Evolutionary conservation across 2,329 filamentous ascomycete species (phyloP), one percentile per base, ranked within the genome.

Genomic region (Penicillium sp.): DNA sequence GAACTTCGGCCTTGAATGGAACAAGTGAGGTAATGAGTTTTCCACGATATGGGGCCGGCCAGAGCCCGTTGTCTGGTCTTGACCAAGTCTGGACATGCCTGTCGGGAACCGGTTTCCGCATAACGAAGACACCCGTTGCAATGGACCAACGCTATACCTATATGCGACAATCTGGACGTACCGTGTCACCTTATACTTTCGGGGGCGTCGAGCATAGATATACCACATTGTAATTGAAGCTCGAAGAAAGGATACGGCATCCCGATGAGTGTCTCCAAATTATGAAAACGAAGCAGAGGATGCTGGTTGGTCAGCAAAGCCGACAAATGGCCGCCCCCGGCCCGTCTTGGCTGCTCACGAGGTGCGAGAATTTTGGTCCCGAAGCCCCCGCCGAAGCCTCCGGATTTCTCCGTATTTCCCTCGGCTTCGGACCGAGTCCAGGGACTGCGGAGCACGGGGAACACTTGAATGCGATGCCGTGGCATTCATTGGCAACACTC

Each of bases 351-450:
- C 49, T 11, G 30, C 17, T 35, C 29, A 35, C 30, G 19, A 6
- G 45, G 19, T 15, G 35, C 9, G 35, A 41, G 35, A 41, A 41
- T 41, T 41, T 41, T 41, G 13, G 15, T 41, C 13, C 35, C 35
- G 35, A 41, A 26, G 9, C 11, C 19, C 46, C 46, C 46, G 44
- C 44, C 44, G 19, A 55, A 55, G 52, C 45, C 52, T 46, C 52
- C 52, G 52, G 52, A 46, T 46, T 55, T 46, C 52, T 55, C 52
- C 52, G 52, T 55, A 46, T 50, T 50, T 50, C 26, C 47, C 47
- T 30, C 47, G 47, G 47, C 21, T 30, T 56, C 54, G 54, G 54
- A 23, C 54, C 38, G 52, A 55, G 4, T 55, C n/a, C 7, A 3
- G 17, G 13, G 23, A 55, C 19, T 55, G 52, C 41, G 52, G 52